phyloP scores from a whole-genome alignment of 306 rosid genomes.

The Prunus kanzakura region DNA sequence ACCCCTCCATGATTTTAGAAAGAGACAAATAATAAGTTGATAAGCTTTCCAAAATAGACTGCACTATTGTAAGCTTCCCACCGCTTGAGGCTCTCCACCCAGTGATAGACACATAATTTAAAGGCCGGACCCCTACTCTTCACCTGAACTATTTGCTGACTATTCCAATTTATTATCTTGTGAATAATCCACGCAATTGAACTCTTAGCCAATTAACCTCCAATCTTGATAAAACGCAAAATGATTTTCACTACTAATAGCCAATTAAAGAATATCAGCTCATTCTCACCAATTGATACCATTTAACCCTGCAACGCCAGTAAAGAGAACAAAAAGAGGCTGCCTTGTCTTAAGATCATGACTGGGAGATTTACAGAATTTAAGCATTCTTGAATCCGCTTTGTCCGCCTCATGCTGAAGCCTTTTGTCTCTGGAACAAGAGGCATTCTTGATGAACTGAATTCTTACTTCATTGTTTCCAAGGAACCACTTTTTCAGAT shows the following conservation, averaged over 20 bases:
- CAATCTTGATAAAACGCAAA: background rate
- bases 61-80: background rate
- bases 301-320: background rate
- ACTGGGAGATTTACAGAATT: background rate
- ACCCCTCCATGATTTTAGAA: too few species aligned
- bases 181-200: background rate
- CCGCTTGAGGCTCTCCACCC: background rate
- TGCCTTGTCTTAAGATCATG: background rate
- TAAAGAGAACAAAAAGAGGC: background rate
- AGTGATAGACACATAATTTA: background rate
- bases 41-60: background rate
- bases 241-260: background rate
- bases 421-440: background rate
- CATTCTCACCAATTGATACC: background rate
- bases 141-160: background rate
- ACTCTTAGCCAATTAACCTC: background rate
- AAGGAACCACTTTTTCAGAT: background rate
- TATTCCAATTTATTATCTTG: background rate
- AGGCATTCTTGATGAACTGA: background rate
- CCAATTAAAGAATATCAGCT: background rate
- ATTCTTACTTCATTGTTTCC: background rate
- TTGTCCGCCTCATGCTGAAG: background rate
- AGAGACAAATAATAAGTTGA: background rate
- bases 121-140: background rate
- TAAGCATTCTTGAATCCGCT: background rate